phyloP scores from a whole-genome alignment of 805 yeast species.

The Schizosaccharomyces cryophilus region DNA sequence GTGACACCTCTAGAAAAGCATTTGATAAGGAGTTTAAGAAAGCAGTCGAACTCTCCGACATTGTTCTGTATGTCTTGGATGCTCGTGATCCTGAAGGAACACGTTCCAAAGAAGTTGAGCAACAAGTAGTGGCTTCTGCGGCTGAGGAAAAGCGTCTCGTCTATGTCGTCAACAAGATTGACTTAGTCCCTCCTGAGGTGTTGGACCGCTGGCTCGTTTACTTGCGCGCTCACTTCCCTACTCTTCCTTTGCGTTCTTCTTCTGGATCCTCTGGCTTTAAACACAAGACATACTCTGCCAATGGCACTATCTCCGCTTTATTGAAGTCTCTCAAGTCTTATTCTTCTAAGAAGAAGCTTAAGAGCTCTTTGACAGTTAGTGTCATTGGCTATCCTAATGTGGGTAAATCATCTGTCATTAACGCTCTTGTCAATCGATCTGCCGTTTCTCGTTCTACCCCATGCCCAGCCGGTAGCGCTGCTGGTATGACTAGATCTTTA shows the following conservation, averaged over 20 bases:
- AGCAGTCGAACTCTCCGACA: slow-evolving; percentile 82
- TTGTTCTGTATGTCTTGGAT: slow-evolving; percentile 75
- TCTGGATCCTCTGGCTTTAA: slow-evolving; percentile 49
- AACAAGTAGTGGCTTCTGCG: slow-evolving; percentile 56
- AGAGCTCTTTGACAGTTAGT: slow-evolving; percentile 78
- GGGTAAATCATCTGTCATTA: slow-evolving; percentile 65
- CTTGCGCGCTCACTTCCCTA: slow-evolving; percentile 65
- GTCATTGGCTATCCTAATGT: slow-evolving; percentile 77
- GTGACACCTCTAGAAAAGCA: slow-evolving; percentile 33
- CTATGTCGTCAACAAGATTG: slow-evolving; percentile 72
- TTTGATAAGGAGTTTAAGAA: slow-evolving; percentile 83
- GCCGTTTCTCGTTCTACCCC: slow-evolving; percentile 30
- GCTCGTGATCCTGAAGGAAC: slow-evolving; percentile 95
- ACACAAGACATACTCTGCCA: slow-evolving; percentile 40
- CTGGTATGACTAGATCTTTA: slow-evolving; percentile 83
- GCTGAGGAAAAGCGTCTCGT: slow-evolving; percentile 47
- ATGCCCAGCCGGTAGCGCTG: slow-evolving; percentile 93
- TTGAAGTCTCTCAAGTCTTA: slow-evolving; percentile 64
- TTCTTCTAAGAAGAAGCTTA: slow-evolving; percentile 60
- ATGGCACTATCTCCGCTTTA: slow-evolving; percentile 47
- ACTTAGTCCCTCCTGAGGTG: slow-evolving; percentile 66
- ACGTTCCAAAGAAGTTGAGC: slow-evolving; percentile 74
- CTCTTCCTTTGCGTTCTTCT: slow-evolving; percentile 56
- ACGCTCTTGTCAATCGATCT: slow-evolving; percentile 56
- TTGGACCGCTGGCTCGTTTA: slow-evolving; percentile 64